A percentile compares a stretch with the other conserved stretches of the same genome.
Conservation (phyloP, 306 rosid species). For the Rosa lucieae region DNA sequence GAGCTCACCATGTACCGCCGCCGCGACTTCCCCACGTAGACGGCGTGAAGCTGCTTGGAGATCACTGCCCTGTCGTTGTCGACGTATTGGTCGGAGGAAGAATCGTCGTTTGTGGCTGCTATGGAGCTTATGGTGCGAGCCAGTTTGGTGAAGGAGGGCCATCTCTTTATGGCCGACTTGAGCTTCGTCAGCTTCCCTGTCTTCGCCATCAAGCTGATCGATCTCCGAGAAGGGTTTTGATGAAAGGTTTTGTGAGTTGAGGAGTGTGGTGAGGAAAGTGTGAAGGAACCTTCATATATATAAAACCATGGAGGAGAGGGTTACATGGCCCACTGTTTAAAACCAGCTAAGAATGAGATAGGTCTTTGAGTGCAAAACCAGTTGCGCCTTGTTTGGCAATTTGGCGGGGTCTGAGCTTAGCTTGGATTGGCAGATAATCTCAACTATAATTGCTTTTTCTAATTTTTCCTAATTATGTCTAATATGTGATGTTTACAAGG, state of each 20-base stretch:
- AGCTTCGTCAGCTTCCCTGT: constrained; percentile 75
- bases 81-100: background rate
- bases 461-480: constrained; percentile 14
- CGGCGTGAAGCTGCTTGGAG: constrained; percentile 44
- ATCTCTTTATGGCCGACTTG: constrained; percentile 75
- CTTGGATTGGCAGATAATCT: constrained; percentile 12
- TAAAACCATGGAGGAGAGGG: constrained; percentile 30
- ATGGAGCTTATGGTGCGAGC: constrained; percentile 46
- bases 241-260: constrained; percentile 1
- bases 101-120: constrained; percentile 21
- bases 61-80: background rate
- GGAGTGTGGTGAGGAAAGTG: constrained; percentile 27
- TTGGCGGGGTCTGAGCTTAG: constrained; percentile 19
- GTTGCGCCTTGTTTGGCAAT: constrained; percentile 41
- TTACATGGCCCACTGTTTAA: constrained; percentile 68
- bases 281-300: constrained; percentile 40
- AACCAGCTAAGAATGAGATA: constrained; percentile 69
- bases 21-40: constrained; percentile 75
- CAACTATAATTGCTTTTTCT: constrained; percentile 14
- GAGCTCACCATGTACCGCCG: constrained; percentile 68
- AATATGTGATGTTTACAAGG: constrained; percentile 17
- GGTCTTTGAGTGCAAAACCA: constrained; percentile 40
- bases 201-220: constrained; percentile 56
- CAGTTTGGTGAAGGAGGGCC: constrained; percentile 75
- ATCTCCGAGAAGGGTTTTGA: constrained; percentile 22